Conservation (phyloP, 805 yeast species). For the Blastobotrys peoriensis region DNA sequence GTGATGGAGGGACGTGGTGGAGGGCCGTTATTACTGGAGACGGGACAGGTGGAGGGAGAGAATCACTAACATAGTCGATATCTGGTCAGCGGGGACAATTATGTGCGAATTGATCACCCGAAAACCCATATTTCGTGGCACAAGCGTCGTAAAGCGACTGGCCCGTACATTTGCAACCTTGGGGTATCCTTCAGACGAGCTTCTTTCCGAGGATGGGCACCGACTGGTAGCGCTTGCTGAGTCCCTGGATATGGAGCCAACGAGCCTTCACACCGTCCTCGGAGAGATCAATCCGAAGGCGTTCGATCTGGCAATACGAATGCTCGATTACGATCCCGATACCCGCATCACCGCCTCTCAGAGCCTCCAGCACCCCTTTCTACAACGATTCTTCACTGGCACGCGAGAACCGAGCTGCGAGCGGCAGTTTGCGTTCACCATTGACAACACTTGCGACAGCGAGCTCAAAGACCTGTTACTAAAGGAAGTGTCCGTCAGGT, state of each 20-base stretch:
- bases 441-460: slow-evolving; percentile 38
- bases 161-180: slow-evolving; percentile 59
- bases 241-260: background rate
- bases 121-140: slow-evolving; percentile 73
- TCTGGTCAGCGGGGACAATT: slow-evolving; percentile 94
- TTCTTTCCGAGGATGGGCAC: background rate
- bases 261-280: slow-evolving; percentile 6
- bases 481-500: slow-evolving; percentile 11
- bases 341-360: slow-evolving; percentile 49
- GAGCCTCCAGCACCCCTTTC: slow-evolving; percentile 53
- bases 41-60: too few species aligned
- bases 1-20: too few species aligned
- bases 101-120: slow-evolving; percentile 79
- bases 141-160: slow-evolving; percentile 64
- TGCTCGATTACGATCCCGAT: slow-evolving; percentile 62
- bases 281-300: slow-evolving; percentile 57
- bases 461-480: slow-evolving; percentile 6
- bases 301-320: slow-evolving; percentile 42
- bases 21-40: too few species aligned
- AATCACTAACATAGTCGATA: slow-evolving; percentile 44
- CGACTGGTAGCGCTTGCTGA: background rate
- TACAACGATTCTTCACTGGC: slow-evolving; percentile 45
- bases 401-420: slow-evolving; percentile 51
- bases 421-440: slow-evolving; percentile 56
- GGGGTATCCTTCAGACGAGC: slow-evolving; percentile 56